Base-by-base conservation (phyloP, 148 eudicot genomes). In the Rhododendron molle region DNA sequence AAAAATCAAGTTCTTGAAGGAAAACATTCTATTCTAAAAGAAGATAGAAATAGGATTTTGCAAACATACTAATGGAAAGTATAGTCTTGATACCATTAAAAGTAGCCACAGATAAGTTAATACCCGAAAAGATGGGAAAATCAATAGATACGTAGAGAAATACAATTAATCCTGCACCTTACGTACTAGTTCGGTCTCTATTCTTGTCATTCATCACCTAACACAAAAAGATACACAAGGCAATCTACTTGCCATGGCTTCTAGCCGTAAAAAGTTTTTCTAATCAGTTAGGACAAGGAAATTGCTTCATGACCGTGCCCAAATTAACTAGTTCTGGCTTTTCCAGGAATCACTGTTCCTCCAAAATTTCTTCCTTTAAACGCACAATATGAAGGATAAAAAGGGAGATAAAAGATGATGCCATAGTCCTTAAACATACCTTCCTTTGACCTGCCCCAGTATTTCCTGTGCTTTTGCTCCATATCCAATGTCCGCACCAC, bases 401-500 rank as follows among this genome's bases (percentile, higher is more conserved):
- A 21, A 20, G 2, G 4, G 12, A 47, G n/a, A 54, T 80, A 5
- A 14, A 26, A 28, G 50, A 79, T 28, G 36, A 80, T 21, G 20
- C 7, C 26, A 32, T 50, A 36, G 58, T 54, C 60, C 60, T 16
- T 15, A 82, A 80, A 60, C 89, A 76, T 91, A 96, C 99, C 96
- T 94, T 89, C 99, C 99, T 86, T 90, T 91, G 85, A 95, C 99
- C 87, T 95, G 98, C 82, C 99, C 99, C 87, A 95, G 85, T 82
- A 96, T 88, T 89, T 93, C 99, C 80, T 96, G 98, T 18, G 99
- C 99, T 91, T 95, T 96, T 7, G 99, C 99, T 86, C 99, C 98
- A 87, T 96, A 96, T 78, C 98, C 99, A 85, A 85, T 81, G 14
- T 96, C 98, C 21, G 99, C 96, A 77, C 99, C 99, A 87, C 88